phyloP scores from a whole-genome alignment of 495 filamentous ascomycete species.

The Penicillium maclennaniae region DNA sequence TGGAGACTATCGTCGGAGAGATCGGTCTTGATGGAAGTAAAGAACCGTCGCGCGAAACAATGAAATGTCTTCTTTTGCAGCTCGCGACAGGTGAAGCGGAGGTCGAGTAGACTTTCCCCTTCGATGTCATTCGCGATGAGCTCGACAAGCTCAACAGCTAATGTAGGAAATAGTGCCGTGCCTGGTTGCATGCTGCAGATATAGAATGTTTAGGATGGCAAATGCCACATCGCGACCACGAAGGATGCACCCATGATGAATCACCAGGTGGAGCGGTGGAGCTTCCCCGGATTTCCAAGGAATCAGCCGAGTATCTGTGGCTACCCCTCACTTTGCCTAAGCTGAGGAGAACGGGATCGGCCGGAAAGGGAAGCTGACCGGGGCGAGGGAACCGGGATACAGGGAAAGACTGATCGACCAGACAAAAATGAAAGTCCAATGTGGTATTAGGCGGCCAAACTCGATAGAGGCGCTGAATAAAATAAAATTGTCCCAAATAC shows the following conservation, averaged over 20 bases:
- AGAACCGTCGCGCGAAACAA: slow-evolving; percentile 24
- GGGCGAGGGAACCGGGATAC: no score
- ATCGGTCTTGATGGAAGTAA: slow-evolving; percentile 23
- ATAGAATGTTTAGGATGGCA: not conserved
- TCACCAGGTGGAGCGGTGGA: slow-evolving; percentile 11
- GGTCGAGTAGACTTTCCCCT: slow-evolving; percentile 7
- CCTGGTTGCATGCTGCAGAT: not conserved
- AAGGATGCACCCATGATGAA: not conserved
- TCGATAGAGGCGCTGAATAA: not conserved
- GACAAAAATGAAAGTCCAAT: not conserved
- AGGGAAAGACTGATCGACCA: not conserved
- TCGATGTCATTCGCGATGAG: slow-evolving; percentile 16
- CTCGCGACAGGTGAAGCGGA: slow-evolving; percentile 23
- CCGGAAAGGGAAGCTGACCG: not conserved
- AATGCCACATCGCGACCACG: not conserved
- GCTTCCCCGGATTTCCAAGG: slow-evolving; percentile 21
- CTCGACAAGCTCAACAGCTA: slow-evolving; percentile 26
- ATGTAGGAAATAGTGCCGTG: slow-evolving; percentile 1
- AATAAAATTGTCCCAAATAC: no score
- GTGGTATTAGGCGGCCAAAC: not conserved
- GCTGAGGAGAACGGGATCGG: slow-evolving; percentile 4
- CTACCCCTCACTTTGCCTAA: slow-evolving; percentile 20
- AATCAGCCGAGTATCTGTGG: not conserved
- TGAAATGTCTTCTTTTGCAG: slow-evolving; percentile 28
- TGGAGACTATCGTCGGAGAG: slow-evolving; percentile 23